Percentiles rank a stretch among this genome's conserved stretches.
Evolutionary conservation across 805 yeast genomes (phyloP).

Genomic region (Candida multigemmis): DNA sequence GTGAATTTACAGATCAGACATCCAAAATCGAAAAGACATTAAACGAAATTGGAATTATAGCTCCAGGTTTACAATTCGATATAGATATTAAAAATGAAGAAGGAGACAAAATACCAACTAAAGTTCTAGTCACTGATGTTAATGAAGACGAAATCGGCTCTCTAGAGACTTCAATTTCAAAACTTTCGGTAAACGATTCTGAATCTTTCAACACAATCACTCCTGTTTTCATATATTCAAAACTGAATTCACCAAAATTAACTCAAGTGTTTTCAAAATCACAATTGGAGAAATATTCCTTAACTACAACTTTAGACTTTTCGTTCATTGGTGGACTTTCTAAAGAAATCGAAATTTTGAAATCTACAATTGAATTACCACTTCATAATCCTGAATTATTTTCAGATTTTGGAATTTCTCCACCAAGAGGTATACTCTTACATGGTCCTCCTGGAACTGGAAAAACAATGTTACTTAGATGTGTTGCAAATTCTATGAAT

Average conservation of each 20-base stretch:
- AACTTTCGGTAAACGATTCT: constrained; percentile 19
- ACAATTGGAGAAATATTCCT: constrained; percentile 15
- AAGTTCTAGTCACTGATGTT: constrained; percentile 18
- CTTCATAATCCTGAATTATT: constrained; percentile 69
- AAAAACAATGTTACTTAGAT: constrained; percentile 77
- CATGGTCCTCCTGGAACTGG: constrained; percentile 99
- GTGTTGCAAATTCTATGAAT: constrained; percentile 68
- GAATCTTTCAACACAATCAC: constrained; percentile 5
- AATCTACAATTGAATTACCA: constrained; percentile 71
- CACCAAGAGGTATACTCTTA: constrained; percentile 86
- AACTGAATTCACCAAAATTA: no score
- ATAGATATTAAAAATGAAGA: constrained; percentile 1
- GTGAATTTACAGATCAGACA: constrained; percentile 1
- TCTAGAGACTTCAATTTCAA: constrained; percentile 25
- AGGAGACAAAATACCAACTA: no score
- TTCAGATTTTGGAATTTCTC: constrained; percentile 76
- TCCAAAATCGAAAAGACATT: constrained; percentile 27
- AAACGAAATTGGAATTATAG: constrained; percentile 49
- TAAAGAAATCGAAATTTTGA: constrained; percentile 50
- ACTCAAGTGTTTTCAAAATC: no score
- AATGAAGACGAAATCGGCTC: constrained; percentile 17
- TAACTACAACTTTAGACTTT: constrained; percentile 39
- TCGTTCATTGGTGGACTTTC: constrained; percentile 69
- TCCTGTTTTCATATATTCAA: constrained; percentile 39
- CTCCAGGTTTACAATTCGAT: constrained; percentile 38